phyloP scores from a whole-genome alignment of 768 basidiomycete genomes.

The Chlorophyllum brunneum region DNA sequence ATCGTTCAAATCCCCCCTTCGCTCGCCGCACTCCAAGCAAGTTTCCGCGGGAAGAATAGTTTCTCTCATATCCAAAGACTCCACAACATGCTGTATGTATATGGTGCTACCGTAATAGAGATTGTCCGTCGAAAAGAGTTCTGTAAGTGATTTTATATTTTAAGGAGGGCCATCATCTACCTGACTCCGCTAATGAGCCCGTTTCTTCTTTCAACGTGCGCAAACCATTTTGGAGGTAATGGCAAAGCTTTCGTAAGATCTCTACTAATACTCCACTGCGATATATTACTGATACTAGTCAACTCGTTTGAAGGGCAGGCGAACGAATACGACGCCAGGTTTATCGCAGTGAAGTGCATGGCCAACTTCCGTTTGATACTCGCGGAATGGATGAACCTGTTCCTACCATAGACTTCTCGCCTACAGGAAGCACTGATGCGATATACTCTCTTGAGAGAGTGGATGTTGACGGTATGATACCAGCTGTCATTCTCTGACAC shows the following conservation, averaged over 20 bases:
- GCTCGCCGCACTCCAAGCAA: slow-evolving; percentile 62
- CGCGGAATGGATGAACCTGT: slow-evolving; percentile 78
- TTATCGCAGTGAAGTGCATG: slow-evolving; percentile 82
- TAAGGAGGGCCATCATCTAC: neutral
- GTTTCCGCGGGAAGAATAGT: slow-evolving; percentile 71
- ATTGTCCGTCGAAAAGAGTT: slow-evolving; percentile 90
- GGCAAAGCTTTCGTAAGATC: slow-evolving; percentile 77
- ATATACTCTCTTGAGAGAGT: slow-evolving; percentile 64
- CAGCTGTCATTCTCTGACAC: slow-evolving; percentile 8
- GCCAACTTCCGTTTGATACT: slow-evolving; percentile 84
- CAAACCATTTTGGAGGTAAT: slow-evolving; percentile 81
- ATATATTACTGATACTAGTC: neutral
- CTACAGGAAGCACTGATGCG: slow-evolving; percentile 57
- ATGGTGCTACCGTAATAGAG: slow-evolving; percentile 88
- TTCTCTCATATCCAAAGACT: slow-evolving; percentile 90
- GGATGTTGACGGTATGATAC: slow-evolving; percentile 68
- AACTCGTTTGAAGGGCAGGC: slow-evolving; percentile 41
- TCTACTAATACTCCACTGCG: slow-evolving; percentile 1
- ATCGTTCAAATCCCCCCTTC: slow-evolving; percentile 69
- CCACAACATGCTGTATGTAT: slow-evolving; percentile 88
- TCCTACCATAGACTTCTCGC: slow-evolving; percentile 76
- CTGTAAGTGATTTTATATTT: slow-evolving; percentile 38
- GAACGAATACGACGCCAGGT: slow-evolving; percentile 82
- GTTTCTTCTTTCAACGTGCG: slow-evolving; percentile 79
- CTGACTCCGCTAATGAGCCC: slow-evolving; percentile 37